Evolutionary conservation across 1,139 yeast genomes (phyloP), one percentile per base, ranked within the genome.

Genomic region (Kazachstania sp.): DNA sequence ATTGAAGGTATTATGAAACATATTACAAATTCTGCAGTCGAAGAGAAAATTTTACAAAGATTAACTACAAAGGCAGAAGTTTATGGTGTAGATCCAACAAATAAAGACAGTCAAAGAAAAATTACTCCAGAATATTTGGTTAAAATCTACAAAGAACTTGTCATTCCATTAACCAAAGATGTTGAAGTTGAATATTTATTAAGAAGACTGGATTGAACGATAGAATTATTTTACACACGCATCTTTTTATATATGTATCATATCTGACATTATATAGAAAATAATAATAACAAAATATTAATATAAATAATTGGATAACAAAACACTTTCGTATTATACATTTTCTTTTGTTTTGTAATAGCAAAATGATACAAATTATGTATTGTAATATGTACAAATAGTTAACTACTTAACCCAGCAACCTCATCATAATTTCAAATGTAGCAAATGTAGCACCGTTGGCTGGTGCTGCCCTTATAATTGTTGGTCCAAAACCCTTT

Each of bases 401-500:
- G 13, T 3, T 23, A 3, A 7, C 6, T 23, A 7, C 2, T 45
- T 37, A 54, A 30, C 70, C 72, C 45, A 77, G 59, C 37, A 77
- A 64, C 67, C 94, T 78, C 84, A 87, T 84, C 5, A 95, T 83
- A 46, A 85, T 66, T 68, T 90, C 97, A 63, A 90, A 90, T 11
- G 94, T 87, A 46, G 87, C 86, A 69, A 90, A 90, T 1, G 97
- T 90, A 30, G 95, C 95, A 45, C 96, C 97, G 62, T 90, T 90
- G 16, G 95, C 97, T 3, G 97, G 97, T 2, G 95, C 95, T 46
- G 97, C 97, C 68, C 97, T 82, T 57, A 90, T 71, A 53, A 90
- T 79, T 1, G 97, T 88, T 44, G 97, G 96, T 20, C 81, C 67
- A 62, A 88, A 87, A 1, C 97, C 97, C 66, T 83, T 81, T 68